Evolutionary conservation across 2,329 filamentous ascomycete species (phyloP).

Genomic region (Zasmidium citrigriseum): DNA sequence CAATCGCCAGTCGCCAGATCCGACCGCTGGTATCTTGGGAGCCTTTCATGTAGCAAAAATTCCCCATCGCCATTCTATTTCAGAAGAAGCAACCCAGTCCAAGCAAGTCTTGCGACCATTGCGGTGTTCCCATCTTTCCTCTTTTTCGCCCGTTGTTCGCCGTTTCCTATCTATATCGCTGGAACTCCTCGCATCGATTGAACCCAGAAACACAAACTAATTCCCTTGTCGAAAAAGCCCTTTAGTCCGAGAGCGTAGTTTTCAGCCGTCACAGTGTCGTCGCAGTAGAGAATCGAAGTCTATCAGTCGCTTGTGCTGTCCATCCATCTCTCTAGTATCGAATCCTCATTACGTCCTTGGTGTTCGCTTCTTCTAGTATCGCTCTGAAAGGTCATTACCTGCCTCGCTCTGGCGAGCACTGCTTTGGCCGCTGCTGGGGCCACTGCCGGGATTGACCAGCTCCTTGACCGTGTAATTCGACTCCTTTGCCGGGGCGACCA

Average conservation of each 20-base stretch:
- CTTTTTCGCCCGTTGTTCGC: constrained; percentile 18
- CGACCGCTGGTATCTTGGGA: constrained; percentile 20
- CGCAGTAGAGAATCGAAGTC: not conserved
- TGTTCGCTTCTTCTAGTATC: constrained; percentile 21
- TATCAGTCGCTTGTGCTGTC: constrained; percentile 8
- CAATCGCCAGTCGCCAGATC: constrained; percentile 6
- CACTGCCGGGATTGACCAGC: constrained; percentile 65
- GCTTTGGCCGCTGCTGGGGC: constrained; percentile 64
- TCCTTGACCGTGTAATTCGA: constrained; percentile 64
- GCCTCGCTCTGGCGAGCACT: constrained; percentile 35
- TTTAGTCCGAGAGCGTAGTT: not conserved
- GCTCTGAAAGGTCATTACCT: constrained; percentile 35
- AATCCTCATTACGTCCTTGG: not conserved
- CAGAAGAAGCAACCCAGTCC: constrained; percentile 11
- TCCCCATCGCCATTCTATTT: constrained; percentile 15
- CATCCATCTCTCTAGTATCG: constrained; percentile 1
- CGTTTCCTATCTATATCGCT: constrained; percentile 29
- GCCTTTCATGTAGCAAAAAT: constrained; percentile 1
- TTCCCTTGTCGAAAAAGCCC: not conserved
- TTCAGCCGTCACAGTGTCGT: not conserved
- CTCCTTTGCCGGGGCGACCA: constrained; percentile 60
- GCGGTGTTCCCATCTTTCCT: not conserved
- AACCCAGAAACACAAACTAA: constrained; percentile 10
- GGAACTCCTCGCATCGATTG: constrained; percentile 24
- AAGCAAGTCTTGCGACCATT: constrained; percentile 27